Evolutionary conservation across 306 rosid species (phyloP), one percentile per base, ranked within the genome.

Genomic region (Corylus americana): DNA sequence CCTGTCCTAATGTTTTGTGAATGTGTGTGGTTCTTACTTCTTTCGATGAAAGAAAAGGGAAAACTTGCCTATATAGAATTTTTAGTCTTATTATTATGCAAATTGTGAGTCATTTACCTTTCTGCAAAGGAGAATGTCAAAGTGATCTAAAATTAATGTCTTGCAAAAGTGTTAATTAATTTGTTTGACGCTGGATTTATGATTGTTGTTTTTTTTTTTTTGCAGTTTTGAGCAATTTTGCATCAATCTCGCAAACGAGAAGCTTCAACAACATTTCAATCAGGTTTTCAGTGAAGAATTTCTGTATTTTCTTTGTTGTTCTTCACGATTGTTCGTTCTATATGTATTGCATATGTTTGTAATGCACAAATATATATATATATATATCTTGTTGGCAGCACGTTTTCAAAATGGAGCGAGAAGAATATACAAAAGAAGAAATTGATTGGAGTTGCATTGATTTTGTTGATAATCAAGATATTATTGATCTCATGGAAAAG

Each of bases 371-470:
- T 84, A 29, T 29, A 29, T 29, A 82, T 84, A 82, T 84, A 29
- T 29, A 29, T 29, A 82, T 84, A 75, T 80, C 29, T 64, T 83
- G 48, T 42, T 83, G 78, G 86, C 99, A 96, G 99, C 98, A 96
- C 48, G 99, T 96, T 77, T 93, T 96, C 88, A 96, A 96, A 87
- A 96, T 96, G 99, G 99, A 96, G 90, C 99, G 93, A 93, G 99
- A 96, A 87, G 99, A 96, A 83, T 96, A 96, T 86, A 89, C 95
- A 77, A 96, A 93, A 76, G 99, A 96, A 85, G 98, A 90, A 87
- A 96, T 96, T 84, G 91, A 96, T 90, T 96, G 99, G 99, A 96
- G 99, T 91, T 96, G 92, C 88, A 96, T 96, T 77, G 99, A 96
- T 18, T 96, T 96, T 88, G 97, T 93, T 81, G 99, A 96, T 86